These are phyloP conservation scores for Scutellaria barbata DNA, from an alignment of 257 asterid species.

Conservation along the genomic window DNA sequence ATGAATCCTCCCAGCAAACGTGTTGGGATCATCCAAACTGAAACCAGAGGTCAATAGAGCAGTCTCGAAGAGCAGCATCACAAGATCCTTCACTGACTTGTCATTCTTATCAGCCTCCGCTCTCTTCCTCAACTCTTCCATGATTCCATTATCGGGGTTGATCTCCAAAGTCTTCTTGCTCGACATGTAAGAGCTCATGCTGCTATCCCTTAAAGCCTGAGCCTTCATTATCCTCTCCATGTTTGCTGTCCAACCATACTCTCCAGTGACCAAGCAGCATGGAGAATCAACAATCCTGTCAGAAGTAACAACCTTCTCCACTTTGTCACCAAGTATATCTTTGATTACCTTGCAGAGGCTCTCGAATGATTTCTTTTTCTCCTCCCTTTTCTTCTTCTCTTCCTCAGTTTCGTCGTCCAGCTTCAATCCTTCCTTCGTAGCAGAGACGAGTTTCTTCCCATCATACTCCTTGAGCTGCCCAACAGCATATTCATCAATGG, in stretches of 20 bases:
- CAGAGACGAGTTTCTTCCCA: constrained; percentile 81
- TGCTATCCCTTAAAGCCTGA: constrained; percentile 73
- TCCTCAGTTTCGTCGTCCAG: constrained; percentile 75
- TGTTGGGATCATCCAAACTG: constrained; percentile 79
- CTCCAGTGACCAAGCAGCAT: constrained; percentile 79
- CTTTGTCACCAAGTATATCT: constrained; percentile 74
- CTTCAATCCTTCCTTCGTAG: constrained; percentile 78
- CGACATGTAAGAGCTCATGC: constrained; percentile 84
- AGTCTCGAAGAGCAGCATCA: constrained; percentile 69
- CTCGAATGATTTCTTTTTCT: constrained; percentile 73
- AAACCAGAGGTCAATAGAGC: constrained; percentile 81
- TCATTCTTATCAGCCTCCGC: constrained; percentile 82
- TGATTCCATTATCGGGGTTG: constrained; percentile 78
- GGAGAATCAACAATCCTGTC: constrained; percentile 86
- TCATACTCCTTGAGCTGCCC: constrained; percentile 81
- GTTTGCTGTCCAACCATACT: constrained; percentile 79
- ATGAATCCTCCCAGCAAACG: constrained; percentile 70
- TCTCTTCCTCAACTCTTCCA: constrained; percentile 83
- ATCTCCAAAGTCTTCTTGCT: constrained; percentile 93
- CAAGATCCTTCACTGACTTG: constrained; percentile 78
- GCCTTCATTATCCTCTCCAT: constrained; percentile 89
- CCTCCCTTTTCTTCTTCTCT: constrained; percentile 68
- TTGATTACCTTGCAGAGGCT: constrained; percentile 70
- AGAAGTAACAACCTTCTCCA: constrained; percentile 75
- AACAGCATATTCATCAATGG: constrained; percentile 77